Evolutionary conservation across 768 basidiomycete species (phyloP), one percentile per base, ranked within the genome.

Genomic region (Cubamyces lactineus): DNA sequence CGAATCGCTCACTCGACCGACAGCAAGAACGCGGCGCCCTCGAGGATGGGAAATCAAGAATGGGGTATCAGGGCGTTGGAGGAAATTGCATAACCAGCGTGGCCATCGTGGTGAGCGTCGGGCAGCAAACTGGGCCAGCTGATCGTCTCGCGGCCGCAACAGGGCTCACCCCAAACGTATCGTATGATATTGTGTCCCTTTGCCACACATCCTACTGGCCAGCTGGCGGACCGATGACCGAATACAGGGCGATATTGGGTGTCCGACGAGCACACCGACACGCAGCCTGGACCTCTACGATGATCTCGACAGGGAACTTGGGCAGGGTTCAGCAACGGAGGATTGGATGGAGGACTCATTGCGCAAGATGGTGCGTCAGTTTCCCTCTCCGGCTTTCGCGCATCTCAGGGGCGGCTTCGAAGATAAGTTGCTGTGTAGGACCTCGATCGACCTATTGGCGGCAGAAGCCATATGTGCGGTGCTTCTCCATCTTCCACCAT

Each of bases 101-200:
- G 41, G 26, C 13, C 47, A 42, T 28, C 46, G 46, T 39, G 47
- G 48, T 23, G 39, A 50, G 17, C 47, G 24, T 17, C 23, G 47
- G 19, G 24, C 57, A 34, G 24, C 42, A 21, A 19, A 26, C n/a
- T 19, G 6, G 30, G 49, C 49, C 57, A 59, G 57, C 57, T 59
- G 57, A 59, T 59, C 57, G 11, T 11, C 41, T 17, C 19, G 26
- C n/a, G 17, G 16, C 56, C 21, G 5, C n/a, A 24, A 24, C 34
- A 39, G 51, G 51, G 38, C 19, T 7, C 26, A 59, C 57, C 57
- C 57, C 57, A 51, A 26, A 58, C 57, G 48, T 43, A 42, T 28
- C 45, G 17, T 26, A 49, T 49, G 24, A 49, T 49, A 49, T 50
- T n/a, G 40, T 17, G 24, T 40, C 13, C 41, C 28, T 28, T 12